Percentiles rank a stretch among this genome's conserved stretches.
Conservation (phyloP, 805 yeast species). For the Sugiyamaella americana region DNA sequence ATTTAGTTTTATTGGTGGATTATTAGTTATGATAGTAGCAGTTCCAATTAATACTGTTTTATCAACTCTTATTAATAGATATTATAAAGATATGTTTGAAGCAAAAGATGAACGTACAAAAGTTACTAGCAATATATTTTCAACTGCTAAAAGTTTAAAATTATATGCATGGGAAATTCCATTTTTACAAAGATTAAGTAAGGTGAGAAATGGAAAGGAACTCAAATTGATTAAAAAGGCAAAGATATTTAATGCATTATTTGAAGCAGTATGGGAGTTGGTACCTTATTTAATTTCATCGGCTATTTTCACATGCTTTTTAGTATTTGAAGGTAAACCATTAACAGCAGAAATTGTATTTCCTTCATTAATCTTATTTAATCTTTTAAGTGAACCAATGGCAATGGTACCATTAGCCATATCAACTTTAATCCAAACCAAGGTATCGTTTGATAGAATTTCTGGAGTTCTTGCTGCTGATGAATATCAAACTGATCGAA, state of each 20-base stretch:
- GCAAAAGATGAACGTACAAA: slow-evolving; percentile 87
- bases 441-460: slow-evolving; percentile 80
- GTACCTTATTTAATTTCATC: slow-evolving; percentile 88
- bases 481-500: slow-evolving; percentile 67
- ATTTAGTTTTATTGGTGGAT: slow-evolving; percentile 8
- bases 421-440: slow-evolving; percentile 70
- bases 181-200: slow-evolving; percentile 59
- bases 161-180: slow-evolving; percentile 93
- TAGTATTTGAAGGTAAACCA: slow-evolving; percentile 37
- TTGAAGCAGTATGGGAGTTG: slow-evolving; percentile 69
- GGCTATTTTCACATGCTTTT: slow-evolving; percentile 78
- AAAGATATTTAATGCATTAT: slow-evolving; percentile 62
- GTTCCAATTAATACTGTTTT: slow-evolving; percentile 7
- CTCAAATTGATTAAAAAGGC: slow-evolving; percentile 59
- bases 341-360: slow-evolving; percentile 84
- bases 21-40: slow-evolving; percentile 1
- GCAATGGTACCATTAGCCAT: slow-evolving; percentile 82
- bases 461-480: slow-evolving; percentile 76
- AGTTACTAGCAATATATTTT: slow-evolving; percentile 71
- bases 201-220: slow-evolving; percentile 83
- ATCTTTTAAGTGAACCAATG: slow-evolving; percentile 69
- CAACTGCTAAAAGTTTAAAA: slow-evolving; percentile 82
- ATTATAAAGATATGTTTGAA: slow-evolving; percentile 61
- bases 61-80: slow-evolving; percentile 4
- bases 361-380: slow-evolving; percentile 75